Evolutionary conservation across 495 filamentous ascomycete species (phyloP).

Genomic region (Parmelia sp.): DNA sequence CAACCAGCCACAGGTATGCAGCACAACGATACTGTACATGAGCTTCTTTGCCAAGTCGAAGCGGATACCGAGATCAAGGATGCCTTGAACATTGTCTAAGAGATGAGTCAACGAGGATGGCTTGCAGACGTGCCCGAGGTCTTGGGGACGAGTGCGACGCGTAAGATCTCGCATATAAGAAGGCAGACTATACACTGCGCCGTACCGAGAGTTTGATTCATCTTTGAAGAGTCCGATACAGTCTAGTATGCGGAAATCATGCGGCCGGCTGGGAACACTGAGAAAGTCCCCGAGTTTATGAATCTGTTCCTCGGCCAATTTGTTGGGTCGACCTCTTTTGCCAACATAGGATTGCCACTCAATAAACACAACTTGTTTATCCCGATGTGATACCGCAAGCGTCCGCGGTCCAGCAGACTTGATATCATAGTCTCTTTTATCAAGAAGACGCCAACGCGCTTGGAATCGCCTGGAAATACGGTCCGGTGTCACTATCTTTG

Average conservation of each 20-base stretch:
- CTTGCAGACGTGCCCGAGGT: background rate
- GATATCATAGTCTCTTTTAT: background rate
- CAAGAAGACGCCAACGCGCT: background rate
- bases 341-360: slow-evolving; percentile 3
- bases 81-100: background rate
- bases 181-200: background rate
- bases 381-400: background rate
- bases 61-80: background rate
- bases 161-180: slow-evolving; percentile 1
- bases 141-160: background rate
- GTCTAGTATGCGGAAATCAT: background rate
- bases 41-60: background rate
- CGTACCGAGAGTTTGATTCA: background rate
- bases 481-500: background rate
- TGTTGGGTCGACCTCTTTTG: background rate
- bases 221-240: background rate
- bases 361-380: background rate
- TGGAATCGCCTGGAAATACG: background rate
- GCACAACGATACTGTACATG: background rate
- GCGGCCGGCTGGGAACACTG: background rate
- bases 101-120: background rate
- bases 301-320: background rate
- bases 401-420: background rate
- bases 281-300: background rate
- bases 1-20: slow-evolving; percentile 1